Conservation (phyloP, 495 filamentous ascomycete species). For the Talaromyces adpressus region DNA sequence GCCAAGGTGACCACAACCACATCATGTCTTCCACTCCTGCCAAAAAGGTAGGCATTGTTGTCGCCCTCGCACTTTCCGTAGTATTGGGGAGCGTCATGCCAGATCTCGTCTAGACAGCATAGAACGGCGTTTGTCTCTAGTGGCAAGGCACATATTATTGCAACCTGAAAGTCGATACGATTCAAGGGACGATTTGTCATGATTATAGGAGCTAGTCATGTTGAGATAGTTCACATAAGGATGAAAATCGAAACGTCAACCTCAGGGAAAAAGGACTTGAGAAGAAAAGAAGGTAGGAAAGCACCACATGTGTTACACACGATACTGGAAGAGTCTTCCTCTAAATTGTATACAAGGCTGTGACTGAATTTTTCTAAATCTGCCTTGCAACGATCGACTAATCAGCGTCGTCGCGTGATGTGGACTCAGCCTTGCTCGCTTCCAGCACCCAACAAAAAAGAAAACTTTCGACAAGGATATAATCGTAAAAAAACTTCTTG, state of each 20-base stretch:
- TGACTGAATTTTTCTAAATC: not conserved
- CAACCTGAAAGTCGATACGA: slow-evolving; percentile 18
- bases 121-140: slow-evolving; percentile 22
- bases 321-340: too few relatives aligned
- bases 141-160: slow-evolving; percentile 21
- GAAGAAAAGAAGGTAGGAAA: not conserved
- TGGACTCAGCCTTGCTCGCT: not conserved
- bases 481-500: not conserved
- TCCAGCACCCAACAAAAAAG: not conserved
- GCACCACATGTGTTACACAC: not conserved
- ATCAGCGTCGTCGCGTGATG: not conserved
- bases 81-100: not conserved
- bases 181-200: slow-evolving; percentile 1
- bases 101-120: slow-evolving; percentile 21
- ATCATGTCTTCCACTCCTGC: slow-evolving; percentile 16
- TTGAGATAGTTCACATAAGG: not conserved
- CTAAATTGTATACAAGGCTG: not conserved
- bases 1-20: slow-evolving; percentile 20
- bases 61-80: slow-evolving; percentile 17
- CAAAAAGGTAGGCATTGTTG: slow-evolving; percentile 20
- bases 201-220: not conserved
- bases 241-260: too few relatives aligned
- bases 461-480: not conserved
- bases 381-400: not conserved
- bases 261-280: not conserved